Base-by-base conservation (phyloP, 345 rosid species). In the Rubroshorea leprosula region DNA sequence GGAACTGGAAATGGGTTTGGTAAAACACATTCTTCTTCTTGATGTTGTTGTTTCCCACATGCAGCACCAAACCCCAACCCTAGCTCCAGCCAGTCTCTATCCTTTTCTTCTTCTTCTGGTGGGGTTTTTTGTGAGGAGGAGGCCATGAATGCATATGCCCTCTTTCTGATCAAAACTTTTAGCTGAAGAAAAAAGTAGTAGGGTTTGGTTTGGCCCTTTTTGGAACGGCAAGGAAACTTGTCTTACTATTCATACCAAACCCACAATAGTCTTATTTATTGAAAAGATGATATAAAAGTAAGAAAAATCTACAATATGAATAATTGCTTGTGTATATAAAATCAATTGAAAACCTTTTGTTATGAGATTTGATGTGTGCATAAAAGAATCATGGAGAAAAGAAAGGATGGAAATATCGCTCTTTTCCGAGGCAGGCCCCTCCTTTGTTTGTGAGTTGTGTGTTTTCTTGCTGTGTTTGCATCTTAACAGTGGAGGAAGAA, bases 61-160 rank as follows among this genome's bases (percentile, higher is more conserved):
- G 52, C 60, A 43, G 17, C 49, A 49, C 61, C 47, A 55, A 63
- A 59, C 51, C 65, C 71, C 55, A 72, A 67, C 57, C 73, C 77
- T 73, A 74, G 22, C 58, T 66, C 51, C 24, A 74, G 72, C 75
- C 74, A 74, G 25, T 70, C 69, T 22, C 50, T 39, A 6, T 56
- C 58, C 29, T 58, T 47, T 44, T 62, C 61, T 23, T 43, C 51
- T 62, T 57, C 55, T 18, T 7, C 41, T 8, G 27, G 31, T 3
- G 51, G 52, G 55, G 22, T 65, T 65, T 52, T 66, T n/a, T 17
- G 53, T 45, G 68, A 66, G 22, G 68, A 64, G 11, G 67, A 70
- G 25, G 74, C 74, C 78, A 74, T 74, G 17, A 49, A 49, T 50
- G 51, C 58, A 55, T 58, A 55, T 58, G 54, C 61, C 56, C 26